Percentiles rank a stretch among this genome's conserved stretches.
phyloP scores from a whole-genome alignment of 345 rosid genomes.

The Gossypium stocksii region DNA sequence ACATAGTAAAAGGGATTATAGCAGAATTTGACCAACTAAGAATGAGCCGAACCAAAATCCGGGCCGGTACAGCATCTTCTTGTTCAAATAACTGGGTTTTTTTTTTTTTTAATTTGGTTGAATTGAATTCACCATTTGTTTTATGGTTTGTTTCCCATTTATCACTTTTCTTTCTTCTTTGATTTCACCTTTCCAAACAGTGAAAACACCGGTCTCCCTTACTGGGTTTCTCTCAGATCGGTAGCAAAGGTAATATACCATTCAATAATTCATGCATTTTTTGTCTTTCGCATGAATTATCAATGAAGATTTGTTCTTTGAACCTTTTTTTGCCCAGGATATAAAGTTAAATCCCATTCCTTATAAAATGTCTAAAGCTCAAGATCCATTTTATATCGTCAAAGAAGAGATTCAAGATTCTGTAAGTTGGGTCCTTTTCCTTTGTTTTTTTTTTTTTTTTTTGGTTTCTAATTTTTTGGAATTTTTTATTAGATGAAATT shows the following conservation, averaged over 20 bases:
- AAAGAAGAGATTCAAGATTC: constrained; percentile 98
- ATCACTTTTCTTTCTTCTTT: neutral
- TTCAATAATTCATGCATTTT: neutral
- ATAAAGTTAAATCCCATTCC: neutral
- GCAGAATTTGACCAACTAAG: too few species aligned
- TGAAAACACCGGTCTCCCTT: constrained; percentile 5
- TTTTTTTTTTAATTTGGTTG: too few species aligned
- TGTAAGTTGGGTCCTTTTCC: constrained; percentile 42
- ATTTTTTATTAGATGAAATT: constrained; percentile 5
- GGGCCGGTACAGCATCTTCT: too few species aligned
- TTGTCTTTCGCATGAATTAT: neutral
- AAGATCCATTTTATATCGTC: constrained; percentile 96
- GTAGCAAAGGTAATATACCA: neutral
- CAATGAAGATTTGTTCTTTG: neutral
- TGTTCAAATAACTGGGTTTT: too few species aligned
- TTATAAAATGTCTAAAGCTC: constrained; percentile 77
- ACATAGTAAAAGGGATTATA: too few species aligned
- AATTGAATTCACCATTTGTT: neutral
- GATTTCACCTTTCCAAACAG: neutral
- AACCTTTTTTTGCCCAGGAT: neutral
- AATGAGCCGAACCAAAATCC: too few species aligned
- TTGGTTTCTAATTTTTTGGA: neutral
- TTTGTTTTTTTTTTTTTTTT: neutral
- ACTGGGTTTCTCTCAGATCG: neutral
- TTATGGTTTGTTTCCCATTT: neutral